Percentiles rank a stretch among this genome's conserved stretches.
phyloP scores from a whole-genome alignment of 495 filamentous ascomycete species.

The Cudoniella acicularis region DNA sequence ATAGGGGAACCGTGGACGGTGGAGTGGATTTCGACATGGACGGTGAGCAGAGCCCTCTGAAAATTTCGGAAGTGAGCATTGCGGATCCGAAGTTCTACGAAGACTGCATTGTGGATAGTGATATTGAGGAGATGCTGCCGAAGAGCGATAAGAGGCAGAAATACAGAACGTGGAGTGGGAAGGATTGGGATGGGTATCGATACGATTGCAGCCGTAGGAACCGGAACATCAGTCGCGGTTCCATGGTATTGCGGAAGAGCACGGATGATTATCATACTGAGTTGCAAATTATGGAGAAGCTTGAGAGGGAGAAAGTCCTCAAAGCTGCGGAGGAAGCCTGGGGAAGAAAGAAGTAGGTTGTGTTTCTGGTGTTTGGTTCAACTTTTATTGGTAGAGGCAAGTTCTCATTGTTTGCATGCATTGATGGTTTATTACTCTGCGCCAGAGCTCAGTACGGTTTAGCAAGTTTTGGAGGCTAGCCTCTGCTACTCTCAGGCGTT shows the following conservation, averaged over 20 bases:
- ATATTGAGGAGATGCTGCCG: background rate
- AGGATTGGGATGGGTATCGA: slow-evolving; percentile 12
- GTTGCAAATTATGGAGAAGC: slow-evolving; percentile 11
- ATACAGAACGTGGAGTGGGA: slow-evolving; percentile 21
- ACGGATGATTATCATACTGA: slow-evolving; percentile 16
- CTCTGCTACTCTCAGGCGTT: too few relatives aligned
- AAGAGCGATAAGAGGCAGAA: slow-evolving; percentile 3
- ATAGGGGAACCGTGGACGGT: slow-evolving; percentile 3
- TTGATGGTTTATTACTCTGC: too few relatives aligned
- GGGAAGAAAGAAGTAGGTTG: slow-evolving; percentile 4
- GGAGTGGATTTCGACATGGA: background rate
- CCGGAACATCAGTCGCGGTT: slow-evolving; percentile 3
- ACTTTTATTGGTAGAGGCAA: too few relatives aligned
- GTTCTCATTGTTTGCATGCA: too few relatives aligned
- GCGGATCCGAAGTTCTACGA: slow-evolving; percentile 24
- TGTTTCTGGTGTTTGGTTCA: background rate
- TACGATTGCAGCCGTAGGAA: background rate
- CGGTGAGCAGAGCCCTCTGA: background rate
- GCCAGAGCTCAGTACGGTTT: too few relatives aligned
- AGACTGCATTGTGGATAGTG: slow-evolving; percentile 17
- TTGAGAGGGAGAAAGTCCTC: slow-evolving; percentile 19
- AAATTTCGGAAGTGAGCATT: slow-evolving; percentile 9
- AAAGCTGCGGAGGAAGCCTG: slow-evolving; percentile 15
- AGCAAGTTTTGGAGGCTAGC: too few relatives aligned
- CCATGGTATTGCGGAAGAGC: slow-evolving; percentile 17